A percentile compares a stretch with the other conserved stretches of the same genome.
phyloP scores from a whole-genome alignment of 2,329 filamentous ascomycete species.

The Hypoxylon sp. region DNA sequence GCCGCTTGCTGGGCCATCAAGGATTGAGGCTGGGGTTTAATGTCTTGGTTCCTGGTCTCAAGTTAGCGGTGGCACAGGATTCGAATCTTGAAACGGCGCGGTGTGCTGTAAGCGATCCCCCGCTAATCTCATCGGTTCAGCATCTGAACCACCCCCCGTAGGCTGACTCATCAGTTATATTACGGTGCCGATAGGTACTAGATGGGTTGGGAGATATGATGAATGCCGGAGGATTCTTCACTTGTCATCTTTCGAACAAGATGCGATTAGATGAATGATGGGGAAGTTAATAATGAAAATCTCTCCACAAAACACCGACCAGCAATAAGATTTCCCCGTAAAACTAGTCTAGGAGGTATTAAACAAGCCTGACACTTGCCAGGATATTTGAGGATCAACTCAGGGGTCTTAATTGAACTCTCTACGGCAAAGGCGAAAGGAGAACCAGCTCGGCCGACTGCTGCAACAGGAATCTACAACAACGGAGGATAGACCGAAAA shows the following conservation, averaged over 20 bases:
- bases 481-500: constrained; percentile 1
- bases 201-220: constrained; percentile 3
- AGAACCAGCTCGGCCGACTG: constrained; percentile 8
- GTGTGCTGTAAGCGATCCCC: constrained; percentile 43
- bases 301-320: constrained; percentile 7
- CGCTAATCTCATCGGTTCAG: constrained; percentile 41
- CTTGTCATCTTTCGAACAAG: constrained; percentile 8
- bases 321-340: constrained; percentile 11
- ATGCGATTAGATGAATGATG: constrained; percentile 25
- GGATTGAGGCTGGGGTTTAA: constrained; percentile 25
- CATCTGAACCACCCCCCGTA: constrained; percentile 12
- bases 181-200: constrained; percentile 22
- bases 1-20: constrained; percentile 19
- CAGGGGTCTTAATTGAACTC: constrained; percentile 36
- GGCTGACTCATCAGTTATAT: constrained; percentile 12
- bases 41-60: constrained; percentile 28
- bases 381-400: constrained; percentile 30
- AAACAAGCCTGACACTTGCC: constrained; percentile 19
- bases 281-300: constrained; percentile 15
- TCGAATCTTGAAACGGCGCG: constrained; percentile 45
- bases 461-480: constrained; percentile 17
- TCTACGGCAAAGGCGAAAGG: constrained; percentile 6
- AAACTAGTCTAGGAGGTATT: too few species aligned
- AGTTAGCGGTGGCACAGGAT: constrained; percentile 37
- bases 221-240: constrained; percentile 17